Base-by-base conservation (phyloP, 2,329 filamentous ascomycete genomes). In the Colletotrichum coccodes region DNA sequence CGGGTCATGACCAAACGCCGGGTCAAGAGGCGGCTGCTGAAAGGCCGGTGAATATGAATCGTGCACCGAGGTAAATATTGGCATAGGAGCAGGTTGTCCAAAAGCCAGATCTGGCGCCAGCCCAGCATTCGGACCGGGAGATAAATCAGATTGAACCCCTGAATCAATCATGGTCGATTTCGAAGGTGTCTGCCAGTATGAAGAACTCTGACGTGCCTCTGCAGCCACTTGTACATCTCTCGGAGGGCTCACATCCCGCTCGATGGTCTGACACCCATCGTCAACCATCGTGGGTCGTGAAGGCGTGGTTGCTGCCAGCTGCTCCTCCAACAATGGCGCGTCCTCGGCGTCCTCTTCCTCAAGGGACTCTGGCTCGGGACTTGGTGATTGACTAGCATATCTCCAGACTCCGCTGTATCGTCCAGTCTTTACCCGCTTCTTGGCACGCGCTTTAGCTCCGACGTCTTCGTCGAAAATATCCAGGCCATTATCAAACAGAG, bases 391-490 rank as follows among this genome's bases (percentile, higher is more conserved):
- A 74, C 91, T 92, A 26, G 86, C 85, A 74, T 95, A 92, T 71
- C 87, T 90, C 95, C 95, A 98, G 32, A 88, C 84, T 34, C 84
- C 87, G 74, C 89, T 91, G 59, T 89, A 84, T 70, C 90, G 84
- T 67, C 90, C 88, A 78, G 92, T 92, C 50, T 90, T 89, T 8
- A 91, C 89, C 62, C 89, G 87, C 79, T 95, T 97, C 70, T 89
- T 90, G 32, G 88, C 89, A 74, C 84, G 88, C 6, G 87, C 88
- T 40, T 81, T 86, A 28, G 87, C 82, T 47, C 85, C 85, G 2
- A 87, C 88, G 77, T 92, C 89, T 30, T 92, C 92, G 68, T 93
- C 90, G 16, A 95, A 91, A 4, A 90, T 87, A 73, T 94, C 90
- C 71, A 89, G 86, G 1, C 85, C 85, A 5, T 86, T 86, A 71